Conservation (phyloP, 768 basidiomycete genomes). For the Pleurotus ostreatus region DNA sequence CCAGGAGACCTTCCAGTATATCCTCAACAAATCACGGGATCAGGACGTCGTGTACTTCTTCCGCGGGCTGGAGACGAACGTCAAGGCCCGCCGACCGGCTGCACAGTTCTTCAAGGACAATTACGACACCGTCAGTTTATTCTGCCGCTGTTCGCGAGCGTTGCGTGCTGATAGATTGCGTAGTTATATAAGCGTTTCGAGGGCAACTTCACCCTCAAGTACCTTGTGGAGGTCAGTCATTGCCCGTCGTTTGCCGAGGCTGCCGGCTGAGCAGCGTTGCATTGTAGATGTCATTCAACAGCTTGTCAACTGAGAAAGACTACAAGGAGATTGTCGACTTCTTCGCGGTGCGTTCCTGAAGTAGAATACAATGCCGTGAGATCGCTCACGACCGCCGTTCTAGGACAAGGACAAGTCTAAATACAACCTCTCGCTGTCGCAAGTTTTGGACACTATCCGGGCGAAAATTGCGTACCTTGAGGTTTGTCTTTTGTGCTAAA, state of each 20-base stretch:
- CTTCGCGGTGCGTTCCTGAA: conserved; percentile 58
- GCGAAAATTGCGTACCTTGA: conserved; percentile 59
- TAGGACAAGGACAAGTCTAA: conserved; percentile 68
- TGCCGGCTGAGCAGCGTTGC: background rate
- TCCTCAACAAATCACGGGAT: conserved; percentile 47
- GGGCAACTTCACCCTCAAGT: conserved; percentile 58
- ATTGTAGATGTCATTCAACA: conserved; percentile 29
- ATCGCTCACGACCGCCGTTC: conserved; percentile 8
- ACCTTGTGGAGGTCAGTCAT: conserved; percentile 43
- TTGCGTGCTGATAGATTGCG: background rate
- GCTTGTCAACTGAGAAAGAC: conserved; percentile 68
- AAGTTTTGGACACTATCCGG: conserved; percentile 65
- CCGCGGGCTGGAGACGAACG: conserved; percentile 53
- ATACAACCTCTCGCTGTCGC: conserved; percentile 59
- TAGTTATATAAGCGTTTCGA: conserved; percentile 68
- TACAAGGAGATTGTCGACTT: conserved; percentile 57
- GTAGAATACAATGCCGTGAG: background rate
- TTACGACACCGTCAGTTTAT: conserved; percentile 51
- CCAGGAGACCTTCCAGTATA: conserved; percentile 58
- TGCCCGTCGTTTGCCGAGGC: background rate
- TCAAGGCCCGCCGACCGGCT: conserved; percentile 46
- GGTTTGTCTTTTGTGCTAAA: conserved; percentile 28
- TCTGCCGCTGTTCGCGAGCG: background rate
- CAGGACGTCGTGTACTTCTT: conserved; percentile 68
- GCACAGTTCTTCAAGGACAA: conserved; percentile 66